These are phyloP conservation scores for Nicotiana tomentosiformis DNA, from an alignment of 257 asterid species.

Conservation along the genomic window DNA sequence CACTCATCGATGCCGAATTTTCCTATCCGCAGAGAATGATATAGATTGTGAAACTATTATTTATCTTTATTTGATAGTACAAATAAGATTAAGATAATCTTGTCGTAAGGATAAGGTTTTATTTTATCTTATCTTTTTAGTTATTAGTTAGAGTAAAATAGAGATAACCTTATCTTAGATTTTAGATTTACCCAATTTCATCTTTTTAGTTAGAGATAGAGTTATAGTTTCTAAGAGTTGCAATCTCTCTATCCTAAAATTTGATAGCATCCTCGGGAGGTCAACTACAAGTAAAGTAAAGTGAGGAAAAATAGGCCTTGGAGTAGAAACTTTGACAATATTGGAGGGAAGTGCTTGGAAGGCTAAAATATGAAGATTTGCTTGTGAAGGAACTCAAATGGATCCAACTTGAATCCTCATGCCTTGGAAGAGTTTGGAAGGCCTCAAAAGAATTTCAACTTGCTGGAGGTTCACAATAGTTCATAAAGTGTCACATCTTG, in stretches of 20 bases:
- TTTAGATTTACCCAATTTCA: background rate
- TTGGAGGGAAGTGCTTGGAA: background rate
- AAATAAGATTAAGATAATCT: background rate
- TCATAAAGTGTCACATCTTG: too few relatives aligned
- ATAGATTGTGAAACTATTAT: background rate
- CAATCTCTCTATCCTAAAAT: background rate
- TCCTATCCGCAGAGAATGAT: background rate
- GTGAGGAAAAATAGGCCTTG: background rate
- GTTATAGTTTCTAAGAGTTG: background rate
- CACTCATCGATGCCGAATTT: background rate
- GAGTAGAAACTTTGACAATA: background rate
- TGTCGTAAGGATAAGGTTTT: background rate
- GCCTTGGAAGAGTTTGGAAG: too few relatives aligned
- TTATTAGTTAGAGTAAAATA: too few relatives aligned
- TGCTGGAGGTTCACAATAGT: background rate
- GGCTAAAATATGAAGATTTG: too few relatives aligned
- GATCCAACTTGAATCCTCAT: too few relatives aligned
- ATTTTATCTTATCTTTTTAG: background rate
- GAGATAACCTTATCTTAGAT: background rate
- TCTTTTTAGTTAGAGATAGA: background rate
- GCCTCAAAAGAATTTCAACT: background rate
- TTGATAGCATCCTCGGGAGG: background rate
- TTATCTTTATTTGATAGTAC: background rate
- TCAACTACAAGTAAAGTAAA: background rate
- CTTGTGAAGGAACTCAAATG: too few relatives aligned